Conservation (phyloP, 768 basidiomycete genomes). For the Hericium erinaceus region DNA sequence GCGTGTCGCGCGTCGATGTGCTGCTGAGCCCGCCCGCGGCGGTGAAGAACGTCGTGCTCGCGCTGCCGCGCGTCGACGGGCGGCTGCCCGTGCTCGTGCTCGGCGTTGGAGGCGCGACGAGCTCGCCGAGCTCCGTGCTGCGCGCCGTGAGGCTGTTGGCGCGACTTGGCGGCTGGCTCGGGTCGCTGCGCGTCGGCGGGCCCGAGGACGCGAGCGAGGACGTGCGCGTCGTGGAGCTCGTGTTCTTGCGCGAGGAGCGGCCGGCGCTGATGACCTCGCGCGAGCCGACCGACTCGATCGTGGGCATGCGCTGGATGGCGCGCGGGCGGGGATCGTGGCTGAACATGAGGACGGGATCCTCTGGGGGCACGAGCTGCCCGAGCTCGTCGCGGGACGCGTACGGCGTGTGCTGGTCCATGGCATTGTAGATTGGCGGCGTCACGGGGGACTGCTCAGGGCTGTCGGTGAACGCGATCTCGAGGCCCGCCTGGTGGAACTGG, state of each 20-base stretch:
- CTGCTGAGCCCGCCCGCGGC: background rate
- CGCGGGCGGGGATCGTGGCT: slow-evolving; percentile 42
- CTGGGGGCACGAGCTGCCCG: slow-evolving; percentile 26
- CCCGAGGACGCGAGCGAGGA: slow-evolving; percentile 4
- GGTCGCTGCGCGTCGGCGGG: slow-evolving; percentile 7
- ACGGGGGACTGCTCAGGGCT: background rate
- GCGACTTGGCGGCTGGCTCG: slow-evolving; percentile 7
- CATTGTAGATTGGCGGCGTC: slow-evolving; percentile 8
- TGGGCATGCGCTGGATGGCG: slow-evolving; percentile 51
- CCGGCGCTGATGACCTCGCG: slow-evolving; percentile 35
- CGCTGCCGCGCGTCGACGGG: slow-evolving; percentile 1
- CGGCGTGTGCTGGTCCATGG: slow-evolving; percentile 16
- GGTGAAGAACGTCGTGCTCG: slow-evolving; percentile 1
- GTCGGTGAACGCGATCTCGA: slow-evolving; percentile 18
- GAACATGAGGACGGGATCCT: slow-evolving; percentile 49
- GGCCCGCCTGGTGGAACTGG: slow-evolving; percentile 42
- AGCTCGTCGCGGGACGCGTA: slow-evolving; percentile 35
- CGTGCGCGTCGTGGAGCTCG: background rate
- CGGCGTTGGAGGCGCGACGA: slow-evolving; percentile 1
- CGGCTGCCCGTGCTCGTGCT: background rate
- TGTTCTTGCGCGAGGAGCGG: background rate
- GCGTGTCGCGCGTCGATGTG: background rate
- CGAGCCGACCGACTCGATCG: slow-evolving; percentile 70
- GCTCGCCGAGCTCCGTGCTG: slow-evolving; percentile 8
- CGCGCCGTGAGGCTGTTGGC: slow-evolving; percentile 9